Base-by-base conservation (phyloP, 169 alveolate species). In the Perkinsus olseni region DNA sequence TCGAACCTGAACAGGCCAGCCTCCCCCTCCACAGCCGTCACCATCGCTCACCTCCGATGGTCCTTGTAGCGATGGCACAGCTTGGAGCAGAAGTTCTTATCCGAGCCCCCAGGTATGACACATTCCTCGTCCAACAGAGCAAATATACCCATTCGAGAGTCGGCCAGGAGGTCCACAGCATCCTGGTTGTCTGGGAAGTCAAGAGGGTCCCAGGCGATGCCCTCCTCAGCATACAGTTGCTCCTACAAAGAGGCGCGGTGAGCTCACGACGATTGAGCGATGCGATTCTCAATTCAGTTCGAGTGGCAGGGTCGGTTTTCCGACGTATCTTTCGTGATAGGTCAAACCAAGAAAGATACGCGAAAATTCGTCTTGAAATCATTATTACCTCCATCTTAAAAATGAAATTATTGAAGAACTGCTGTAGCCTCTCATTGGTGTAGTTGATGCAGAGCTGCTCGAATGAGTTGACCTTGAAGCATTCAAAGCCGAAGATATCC, bases 401-500 rank as follows among this genome's bases (percentile, higher is more conserved):
- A 92, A 99, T 98, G 95, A 98, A 98, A 91, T 96, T 98, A 97
- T 97, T 99, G 98, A 95, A 99, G 96, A 96, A 97, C 92, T 97
- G 97, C 96, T 97, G 98, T 93, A 97, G 96, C 74, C 98, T 97
- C 95, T 99, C 99, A 95, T 99, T 99, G 37, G 99, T 99, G 95
- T 97, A 98, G 97, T 99, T 99, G 74, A 99, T 99, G 95, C 99
- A 99, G 40, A 99, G 96, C 96, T 99, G 99, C 96, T 98, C 99
- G 34, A 96, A 94, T 39, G 97, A 96, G 96, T 99, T 99, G 45
- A 94, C 74, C 91, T 98, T 97, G 96, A 99, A 99, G 34, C 99
- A 98, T 97, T 99, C 99, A 94, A 99, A 99, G 28, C 99, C 99
- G 94, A 98, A 99, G 45, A 99, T 99, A 94, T 99, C 99, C 92